These are phyloP conservation scores for Collybia sordida DNA, from an alignment of 768 basidiomycete species.

Conservation along the genomic window DNA sequence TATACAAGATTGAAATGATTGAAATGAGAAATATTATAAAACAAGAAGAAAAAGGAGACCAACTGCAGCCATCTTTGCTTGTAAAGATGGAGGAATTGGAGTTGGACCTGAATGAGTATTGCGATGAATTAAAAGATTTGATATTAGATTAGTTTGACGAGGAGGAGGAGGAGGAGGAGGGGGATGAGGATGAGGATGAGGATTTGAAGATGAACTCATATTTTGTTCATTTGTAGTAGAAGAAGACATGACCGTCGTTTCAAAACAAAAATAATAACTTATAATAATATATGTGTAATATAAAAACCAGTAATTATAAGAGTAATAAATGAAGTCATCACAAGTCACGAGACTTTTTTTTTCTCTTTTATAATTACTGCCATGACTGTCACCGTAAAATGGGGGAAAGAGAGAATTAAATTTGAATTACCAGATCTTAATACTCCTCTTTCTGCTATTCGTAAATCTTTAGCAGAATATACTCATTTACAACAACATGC, in stretches of 20 bases:
- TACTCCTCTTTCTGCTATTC: conserved; percentile 58
- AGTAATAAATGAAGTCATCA: background rate
- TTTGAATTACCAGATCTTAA: conserved; percentile 56
- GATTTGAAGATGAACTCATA: conserved; percentile 12
- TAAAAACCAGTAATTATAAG: too few relatives aligned
- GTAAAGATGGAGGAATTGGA: conserved; percentile 85
- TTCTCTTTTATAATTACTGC: too few relatives aligned
- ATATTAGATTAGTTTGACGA: conserved; percentile 27
- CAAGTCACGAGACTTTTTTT: conserved; percentile 8
- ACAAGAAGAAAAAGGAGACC: conserved; percentile 24
- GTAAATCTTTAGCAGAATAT: conserved; percentile 64
- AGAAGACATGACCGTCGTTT: too few relatives aligned
- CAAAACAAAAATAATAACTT: too few relatives aligned
- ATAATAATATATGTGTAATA: too few relatives aligned
- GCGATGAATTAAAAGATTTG: conserved; percentile 43
- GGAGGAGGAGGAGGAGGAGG: conserved; percentile 16
- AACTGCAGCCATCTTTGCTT: conserved; percentile 93
- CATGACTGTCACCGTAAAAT: conserved; percentile 47
- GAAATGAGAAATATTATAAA: too few relatives aligned
- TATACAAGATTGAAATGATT: too few relatives aligned
- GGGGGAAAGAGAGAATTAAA: conserved; percentile 41
- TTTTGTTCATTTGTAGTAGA: background rate
- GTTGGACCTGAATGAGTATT: conserved; percentile 36
- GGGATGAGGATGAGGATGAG: conserved; percentile 15
- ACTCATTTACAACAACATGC: conserved; percentile 67